Evolutionary conservation across 306 rosid species (phyloP), one percentile per base, ranked within the genome.

Genomic region (Vigna unguiculata): DNA sequence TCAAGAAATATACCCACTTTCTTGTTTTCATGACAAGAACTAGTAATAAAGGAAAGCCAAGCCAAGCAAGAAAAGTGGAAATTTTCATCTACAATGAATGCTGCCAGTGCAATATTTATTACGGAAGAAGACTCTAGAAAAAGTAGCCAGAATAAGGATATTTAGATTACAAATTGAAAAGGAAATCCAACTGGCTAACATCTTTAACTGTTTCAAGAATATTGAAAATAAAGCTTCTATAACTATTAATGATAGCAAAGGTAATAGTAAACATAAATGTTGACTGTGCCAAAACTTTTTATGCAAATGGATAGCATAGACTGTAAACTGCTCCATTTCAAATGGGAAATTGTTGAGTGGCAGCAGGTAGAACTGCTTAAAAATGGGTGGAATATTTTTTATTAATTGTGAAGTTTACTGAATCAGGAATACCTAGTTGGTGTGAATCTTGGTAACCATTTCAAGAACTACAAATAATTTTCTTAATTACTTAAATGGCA

Each of bases 1-100:
- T 58, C 28, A 57, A 32, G 21, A 57, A 46, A 59, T 47, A 69
- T 69, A 53, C 70, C 82, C 46, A 70, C 82, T 78, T 71, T 78
- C 77, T 47, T 60, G 66, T 49, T 60, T 49, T 64, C 65, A 24
- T 55, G 65, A 9, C 55, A 7, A 62, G 28, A 71, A 62, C 16
- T 10, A 61, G 72, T 9, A 32, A 63, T 59, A 12, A 71, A 52
- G 30, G 49, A 13, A 72, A 62, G 32, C 48, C 36, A n/a, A 51
- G 67, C 65, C 17, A n/a, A 25, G 67, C 57, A 71, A 22, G 21
- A 79, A 72, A 63, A 63, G 38, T 32, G 81, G 49, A 45, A 57
- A 55, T 1, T 10, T 30, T 60, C 47, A 68, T 45, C 7, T 41
- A 4, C 25, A 45, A 17, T 68, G n/a, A 77, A 66, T 69, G 71